Evolutionary conservation across 371 early-diverging fungal species (phyloP).

Genomic region (Smittium culicis): DNA sequence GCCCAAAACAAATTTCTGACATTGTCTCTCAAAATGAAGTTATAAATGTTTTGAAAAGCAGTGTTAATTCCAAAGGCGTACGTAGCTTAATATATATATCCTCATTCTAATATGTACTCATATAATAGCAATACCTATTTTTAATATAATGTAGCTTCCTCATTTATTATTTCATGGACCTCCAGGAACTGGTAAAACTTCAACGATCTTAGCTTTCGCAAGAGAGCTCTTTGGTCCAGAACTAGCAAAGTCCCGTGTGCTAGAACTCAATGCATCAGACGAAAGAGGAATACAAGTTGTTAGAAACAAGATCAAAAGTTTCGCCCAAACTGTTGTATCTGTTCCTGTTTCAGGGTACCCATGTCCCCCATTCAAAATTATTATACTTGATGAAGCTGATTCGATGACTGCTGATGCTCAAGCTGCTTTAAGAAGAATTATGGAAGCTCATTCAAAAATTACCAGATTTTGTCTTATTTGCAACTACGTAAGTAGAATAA

Average conservation of each 20-base stretch:
- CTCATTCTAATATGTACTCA: no score
- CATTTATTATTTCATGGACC: slow-evolving; percentile 98
- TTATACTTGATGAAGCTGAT: slow-evolving; percentile 99
- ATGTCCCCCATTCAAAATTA: slow-evolving; percentile 59
- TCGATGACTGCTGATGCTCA: slow-evolving; percentile 98
- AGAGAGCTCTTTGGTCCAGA: slow-evolving; percentile 76
- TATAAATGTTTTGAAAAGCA: slow-evolving; percentile 66
- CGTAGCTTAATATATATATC: not conserved
- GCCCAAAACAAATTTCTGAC: slow-evolving; percentile 76
- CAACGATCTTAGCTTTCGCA: slow-evolving; percentile 89
- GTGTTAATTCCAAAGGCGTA: slow-evolving; percentile 68
- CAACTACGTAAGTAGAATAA: slow-evolving; percentile 89
- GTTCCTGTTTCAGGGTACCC: slow-evolving; percentile 27
- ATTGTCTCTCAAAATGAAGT: slow-evolving; percentile 83
- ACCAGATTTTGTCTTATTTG: slow-evolving; percentile 97
- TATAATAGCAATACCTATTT: no score
- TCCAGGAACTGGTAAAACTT: slow-evolving; percentile 99
- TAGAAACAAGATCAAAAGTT: slow-evolving; percentile 92
- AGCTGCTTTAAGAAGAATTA: slow-evolving; percentile 93
- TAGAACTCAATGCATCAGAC: slow-evolving; percentile 99
- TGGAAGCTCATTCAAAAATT: slow-evolving; percentile 91
- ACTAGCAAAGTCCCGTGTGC: slow-evolving; percentile 55
- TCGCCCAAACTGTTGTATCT: slow-evolving; percentile 66
- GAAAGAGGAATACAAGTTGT: slow-evolving; percentile 97
- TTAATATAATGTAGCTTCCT: slow-evolving; percentile 58